A percentile compares a stretch with the other conserved stretches of the same genome.
Conservation (phyloP, 202 grass and related monocot species). For the Thinopyrum obtusiflorum region DNA sequence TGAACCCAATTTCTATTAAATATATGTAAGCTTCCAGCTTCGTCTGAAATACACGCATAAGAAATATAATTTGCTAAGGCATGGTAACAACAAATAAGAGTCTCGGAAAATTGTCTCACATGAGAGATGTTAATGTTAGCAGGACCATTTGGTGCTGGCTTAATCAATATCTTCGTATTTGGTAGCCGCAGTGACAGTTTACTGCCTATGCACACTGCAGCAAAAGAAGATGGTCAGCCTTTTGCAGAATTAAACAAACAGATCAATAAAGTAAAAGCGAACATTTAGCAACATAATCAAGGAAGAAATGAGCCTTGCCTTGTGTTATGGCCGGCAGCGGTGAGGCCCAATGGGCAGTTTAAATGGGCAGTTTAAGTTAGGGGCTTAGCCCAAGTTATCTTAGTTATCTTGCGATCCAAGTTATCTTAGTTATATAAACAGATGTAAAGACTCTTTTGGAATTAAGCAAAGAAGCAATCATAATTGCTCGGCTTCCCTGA, state of each 20-base stretch:
- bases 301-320: not conserved
- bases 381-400: too few species aligned
- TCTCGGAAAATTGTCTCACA: not conserved
- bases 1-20: not conserved
- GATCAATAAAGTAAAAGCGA: not conserved
- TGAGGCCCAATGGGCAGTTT: too few species aligned
- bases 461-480: too few species aligned
- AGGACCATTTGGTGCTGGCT: not conserved
- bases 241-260: not conserved
- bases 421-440: too few species aligned
- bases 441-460: too few species aligned
- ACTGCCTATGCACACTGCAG: not conserved
- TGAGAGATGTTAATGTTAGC: too few species aligned
- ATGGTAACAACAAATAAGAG: not conserved
- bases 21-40: not conserved
- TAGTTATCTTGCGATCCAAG: too few species aligned
- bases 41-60: not conserved
- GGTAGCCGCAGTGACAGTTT: not conserved
- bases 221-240: not conserved
- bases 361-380: too few species aligned
- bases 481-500: too few species aligned
- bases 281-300: not conserved
- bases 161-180: not conserved
- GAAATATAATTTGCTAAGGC: not conserved
- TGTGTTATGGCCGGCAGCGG: not conserved